Conservation (phyloP, 1,284 basidiomycete genomes). For the Mycosarcoma mackinlayi region DNA sequence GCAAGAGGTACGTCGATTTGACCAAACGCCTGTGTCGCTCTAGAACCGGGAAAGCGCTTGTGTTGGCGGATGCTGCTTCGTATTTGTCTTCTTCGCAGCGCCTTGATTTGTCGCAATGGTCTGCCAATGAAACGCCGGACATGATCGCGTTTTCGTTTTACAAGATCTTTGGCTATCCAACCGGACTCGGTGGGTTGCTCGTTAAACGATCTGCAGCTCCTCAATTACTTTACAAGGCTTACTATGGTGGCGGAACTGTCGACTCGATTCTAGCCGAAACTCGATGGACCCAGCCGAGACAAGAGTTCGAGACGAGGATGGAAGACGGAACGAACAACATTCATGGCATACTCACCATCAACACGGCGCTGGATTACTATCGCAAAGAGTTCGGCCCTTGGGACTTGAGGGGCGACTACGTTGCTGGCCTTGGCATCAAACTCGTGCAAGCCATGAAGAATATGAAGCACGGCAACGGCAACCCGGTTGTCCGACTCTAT, state of each 20-base stretch:
- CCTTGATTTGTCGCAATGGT: constrained; percentile 12
- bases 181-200: constrained; percentile 53
- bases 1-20: constrained; percentile 35
- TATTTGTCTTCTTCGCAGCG: constrained; percentile 49
- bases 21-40: constrained; percentile 17
- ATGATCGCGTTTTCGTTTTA: constrained; percentile 56
- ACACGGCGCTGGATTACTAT: constrained; percentile 38
- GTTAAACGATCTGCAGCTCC: constrained; percentile 34
- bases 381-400: constrained; percentile 26
- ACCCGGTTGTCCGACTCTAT: constrained; percentile 29
- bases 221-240: constrained; percentile 36
- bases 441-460: constrained; percentile 17
- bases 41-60: constrained; percentile 6
- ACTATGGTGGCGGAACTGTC: constrained; percentile 54
- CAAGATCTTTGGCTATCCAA: constrained; percentile 59
- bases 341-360: constrained; percentile 50
- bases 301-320: constrained; percentile 34
- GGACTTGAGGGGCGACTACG: constrained; percentile 18
- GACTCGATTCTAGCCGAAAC: constrained; percentile 38
- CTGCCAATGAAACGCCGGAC: constrained; percentile 36
- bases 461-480: constrained; percentile 42
- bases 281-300: constrained; percentile 34
- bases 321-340: constrained; percentile 58
- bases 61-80: constrained; percentile 54
- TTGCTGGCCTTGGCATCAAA: constrained; percentile 20